These are phyloP conservation scores for Oryza australiensis DNA, from an alignment of 176 grass and related monocot genomes.

Conservation along the genomic window DNA sequence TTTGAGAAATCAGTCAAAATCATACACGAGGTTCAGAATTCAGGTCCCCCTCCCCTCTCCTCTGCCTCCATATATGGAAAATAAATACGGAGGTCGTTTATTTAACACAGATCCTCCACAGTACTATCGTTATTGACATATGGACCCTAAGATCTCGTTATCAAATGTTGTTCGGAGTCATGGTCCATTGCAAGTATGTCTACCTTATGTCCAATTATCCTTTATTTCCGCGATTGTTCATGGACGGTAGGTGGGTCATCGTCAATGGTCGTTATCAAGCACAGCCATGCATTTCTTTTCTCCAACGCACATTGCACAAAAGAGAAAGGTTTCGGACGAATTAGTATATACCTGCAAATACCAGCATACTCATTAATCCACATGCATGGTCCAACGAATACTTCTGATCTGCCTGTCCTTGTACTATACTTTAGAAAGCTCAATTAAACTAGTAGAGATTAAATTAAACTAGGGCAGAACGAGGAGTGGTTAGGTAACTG, in stretches of 20 bases:
- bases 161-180: background rate
- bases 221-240: background rate
- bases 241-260: slow-evolving; percentile 19
- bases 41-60: too few species aligned
- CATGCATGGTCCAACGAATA: background rate
- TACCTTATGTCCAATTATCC: background rate
- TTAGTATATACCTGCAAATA: background rate
- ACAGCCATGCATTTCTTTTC: slow-evolving; percentile 4
- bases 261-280: slow-evolving; percentile 25
- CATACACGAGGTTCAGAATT: background rate
- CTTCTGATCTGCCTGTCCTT: background rate
- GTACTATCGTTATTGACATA: too few species aligned
- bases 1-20: background rate
- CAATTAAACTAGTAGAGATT: background rate
- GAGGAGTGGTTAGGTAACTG: slow-evolving; percentile 12
- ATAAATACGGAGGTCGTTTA: background rate
- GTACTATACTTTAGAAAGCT: background rate
- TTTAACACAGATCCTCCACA: background rate
- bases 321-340: background rate
- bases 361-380: background rate
- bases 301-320: background rate
- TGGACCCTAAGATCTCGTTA: too few species aligned
- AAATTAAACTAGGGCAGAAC: background rate
- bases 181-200: slow-evolving; percentile 5
- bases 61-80: too few species aligned